Evolutionary conservation across 257 asterid species (phyloP).

Genomic region (Rauvolfia tetraphylla): DNA sequence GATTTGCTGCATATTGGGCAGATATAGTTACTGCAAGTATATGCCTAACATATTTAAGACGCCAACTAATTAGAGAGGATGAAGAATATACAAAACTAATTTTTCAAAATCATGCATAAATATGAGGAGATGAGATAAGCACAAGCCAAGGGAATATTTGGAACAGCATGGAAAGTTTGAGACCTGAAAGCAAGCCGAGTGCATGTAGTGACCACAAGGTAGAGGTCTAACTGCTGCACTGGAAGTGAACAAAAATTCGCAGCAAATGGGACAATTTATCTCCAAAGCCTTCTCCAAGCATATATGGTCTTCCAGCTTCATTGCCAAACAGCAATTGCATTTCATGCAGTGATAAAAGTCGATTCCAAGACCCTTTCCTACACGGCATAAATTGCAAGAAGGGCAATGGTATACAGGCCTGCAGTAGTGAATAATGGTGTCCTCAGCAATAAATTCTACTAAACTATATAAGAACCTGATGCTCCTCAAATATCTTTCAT

Average conservation of each 20-base stretch:
- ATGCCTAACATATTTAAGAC: slow-evolving; percentile 28
- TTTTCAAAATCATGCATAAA: neutral
- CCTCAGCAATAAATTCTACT: neutral
- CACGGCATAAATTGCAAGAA: slow-evolving; percentile 48
- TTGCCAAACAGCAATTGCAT: slow-evolving; percentile 48
- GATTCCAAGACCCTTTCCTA: slow-evolving; percentile 46
- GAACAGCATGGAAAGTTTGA: neutral
- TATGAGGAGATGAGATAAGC: neutral
- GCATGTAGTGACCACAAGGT: slow-evolving; percentile 55
- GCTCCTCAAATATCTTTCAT: neutral
- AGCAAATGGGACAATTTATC: slow-evolving; percentile 48
- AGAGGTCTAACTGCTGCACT: slow-evolving; percentile 38
- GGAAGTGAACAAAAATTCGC: slow-evolving; percentile 46
- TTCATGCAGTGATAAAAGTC: slow-evolving; percentile 49
- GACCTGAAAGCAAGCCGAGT: slow-evolving; percentile 54
- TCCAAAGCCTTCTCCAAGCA: slow-evolving; percentile 49
- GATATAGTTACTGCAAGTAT: slow-evolving; percentile 40
- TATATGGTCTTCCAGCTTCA: slow-evolving; percentile 31
- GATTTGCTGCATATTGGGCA: slow-evolving; percentile 53
- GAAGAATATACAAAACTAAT: neutral
- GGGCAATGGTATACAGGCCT: slow-evolving; percentile 50
- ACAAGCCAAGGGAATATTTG: neutral
- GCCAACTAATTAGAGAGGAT: neutral
- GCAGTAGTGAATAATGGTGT: slow-evolving; percentile 1
- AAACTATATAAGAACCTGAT: neutral